These are phyloP conservation scores for Rugosomyces carneus DNA, from an alignment of 1,284 basidiomycete species.

Conservation along the genomic window DNA sequence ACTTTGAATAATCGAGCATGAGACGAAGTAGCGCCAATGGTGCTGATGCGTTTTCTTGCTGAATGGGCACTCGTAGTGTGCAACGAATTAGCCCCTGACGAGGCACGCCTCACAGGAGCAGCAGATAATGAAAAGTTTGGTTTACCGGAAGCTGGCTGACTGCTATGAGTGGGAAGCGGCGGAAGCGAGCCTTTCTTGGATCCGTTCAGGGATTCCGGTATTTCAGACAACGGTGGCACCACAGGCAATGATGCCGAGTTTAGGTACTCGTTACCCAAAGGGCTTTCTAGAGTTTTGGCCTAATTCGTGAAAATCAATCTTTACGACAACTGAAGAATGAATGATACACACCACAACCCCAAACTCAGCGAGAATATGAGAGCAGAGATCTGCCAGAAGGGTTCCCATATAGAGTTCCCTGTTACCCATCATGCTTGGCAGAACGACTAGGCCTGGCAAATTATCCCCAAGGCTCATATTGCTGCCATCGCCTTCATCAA, in stretches of 20 bases:
- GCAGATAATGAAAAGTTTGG: slow-evolving; percentile 34
- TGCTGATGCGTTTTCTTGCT: slow-evolving; percentile 54
- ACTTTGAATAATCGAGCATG: slow-evolving; percentile 81
- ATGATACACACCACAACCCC: slow-evolving; percentile 58
- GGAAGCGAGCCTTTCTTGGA: slow-evolving; percentile 36
- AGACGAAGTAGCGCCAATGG: slow-evolving; percentile 62
- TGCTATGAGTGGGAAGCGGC: slow-evolving; percentile 42
- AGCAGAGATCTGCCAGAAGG: slow-evolving; percentile 81
- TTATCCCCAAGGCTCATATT: slow-evolving; percentile 51
- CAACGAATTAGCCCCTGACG: slow-evolving; percentile 42
- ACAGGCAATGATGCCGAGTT: slow-evolving; percentile 58
- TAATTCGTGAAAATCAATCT: slow-evolving; percentile 25
- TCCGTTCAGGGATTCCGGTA: slow-evolving; percentile 50
- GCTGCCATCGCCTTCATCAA: slow-evolving; percentile 64
- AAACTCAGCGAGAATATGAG: slow-evolving; percentile 78
- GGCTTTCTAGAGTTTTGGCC: slow-evolving; percentile 63
- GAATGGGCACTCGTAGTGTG: slow-evolving; percentile 40
- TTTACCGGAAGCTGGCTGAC: slow-evolving; percentile 51
- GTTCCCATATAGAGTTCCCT: slow-evolving; percentile 80
- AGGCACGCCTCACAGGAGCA: slow-evolving; percentile 48
- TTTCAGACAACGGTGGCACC: slow-evolving; percentile 51
- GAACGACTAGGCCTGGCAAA: slow-evolving; percentile 61
- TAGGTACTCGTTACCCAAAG: slow-evolving; percentile 69
- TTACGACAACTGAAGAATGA: slow-evolving; percentile 10
- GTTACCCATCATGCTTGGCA: slow-evolving; percentile 75